Evolutionary conservation across 805 yeast species (phyloP).

Genomic region (Yamadazyma laniorum): DNA sequence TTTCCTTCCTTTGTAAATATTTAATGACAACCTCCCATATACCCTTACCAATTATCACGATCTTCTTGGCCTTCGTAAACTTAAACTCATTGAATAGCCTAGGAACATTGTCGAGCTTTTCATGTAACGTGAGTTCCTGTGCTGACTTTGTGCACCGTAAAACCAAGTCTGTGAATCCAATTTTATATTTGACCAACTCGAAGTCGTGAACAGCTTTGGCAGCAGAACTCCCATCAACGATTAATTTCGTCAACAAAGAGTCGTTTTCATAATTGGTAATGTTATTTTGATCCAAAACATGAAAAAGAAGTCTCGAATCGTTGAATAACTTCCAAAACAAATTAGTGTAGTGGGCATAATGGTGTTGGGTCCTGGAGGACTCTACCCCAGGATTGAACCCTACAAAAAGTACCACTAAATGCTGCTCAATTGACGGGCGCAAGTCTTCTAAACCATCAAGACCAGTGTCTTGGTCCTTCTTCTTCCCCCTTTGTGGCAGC

Average conservation of each 20-base stretch:
- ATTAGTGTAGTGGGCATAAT: constrained; percentile 71
- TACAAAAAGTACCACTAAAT: constrained; percentile 49
- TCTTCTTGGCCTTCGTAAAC: constrained; percentile 33
- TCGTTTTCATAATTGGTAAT: constrained; percentile 3
- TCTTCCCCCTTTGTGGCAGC: neutral
- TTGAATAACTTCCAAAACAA: constrained; percentile 65
- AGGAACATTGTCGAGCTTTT: constrained; percentile 56
- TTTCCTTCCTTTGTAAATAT: constrained; percentile 23
- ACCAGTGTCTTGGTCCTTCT: no score
- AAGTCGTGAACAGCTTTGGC: constrained; percentile 40
- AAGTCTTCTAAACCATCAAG: constrained; percentile 7
- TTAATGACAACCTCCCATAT: constrained; percentile 63
- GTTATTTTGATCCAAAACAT: constrained; percentile 11
- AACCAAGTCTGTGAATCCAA: constrained; percentile 74
- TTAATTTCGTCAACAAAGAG: constrained; percentile 13
- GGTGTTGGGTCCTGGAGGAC: constrained; percentile 61
- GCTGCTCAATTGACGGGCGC: constrained; percentile 26
- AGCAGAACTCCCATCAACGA: constrained; percentile 7
- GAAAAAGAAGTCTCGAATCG: constrained; percentile 45
- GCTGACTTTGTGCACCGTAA: constrained; percentile 61
- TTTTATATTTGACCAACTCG: constrained; percentile 37
- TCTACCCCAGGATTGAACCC: constrained; percentile 74
- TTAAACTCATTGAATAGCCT: constrained; percentile 46
- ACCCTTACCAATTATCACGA: constrained; percentile 70
- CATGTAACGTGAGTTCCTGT: constrained; percentile 49